Percentiles rank a stretch among this genome's conserved stretches.
These are phyloP conservation scores for Porogramme epimiltina DNA, from an alignment of 1,284 basidiomycete species.

Conservation along the genomic window DNA sequence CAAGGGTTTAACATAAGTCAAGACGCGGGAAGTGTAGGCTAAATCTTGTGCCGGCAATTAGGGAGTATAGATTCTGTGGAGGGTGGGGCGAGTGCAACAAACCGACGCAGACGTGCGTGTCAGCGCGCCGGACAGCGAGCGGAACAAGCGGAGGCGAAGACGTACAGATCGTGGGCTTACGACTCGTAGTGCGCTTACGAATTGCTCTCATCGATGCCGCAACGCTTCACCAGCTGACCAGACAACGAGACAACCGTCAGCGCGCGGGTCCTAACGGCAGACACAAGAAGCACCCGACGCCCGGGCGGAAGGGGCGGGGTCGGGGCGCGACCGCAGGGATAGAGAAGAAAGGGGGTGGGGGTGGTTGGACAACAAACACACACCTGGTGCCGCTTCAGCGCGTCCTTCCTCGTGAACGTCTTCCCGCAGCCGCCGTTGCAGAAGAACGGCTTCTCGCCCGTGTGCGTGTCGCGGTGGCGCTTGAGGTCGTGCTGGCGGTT, in stretches of 20 bases:
- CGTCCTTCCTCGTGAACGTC: conserved; percentile 82
- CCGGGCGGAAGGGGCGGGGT: background rate
- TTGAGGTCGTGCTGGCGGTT: conserved; percentile 82
- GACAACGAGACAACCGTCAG: conserved; percentile 9
- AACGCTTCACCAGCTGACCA: conserved; percentile 71
- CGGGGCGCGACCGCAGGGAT: no score
- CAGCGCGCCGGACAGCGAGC: conserved; percentile 2
- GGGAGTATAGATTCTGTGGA: conserved; percentile 23
- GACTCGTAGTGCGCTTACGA: conserved; percentile 29
- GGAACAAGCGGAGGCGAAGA: background rate
- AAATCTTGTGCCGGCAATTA: conserved; percentile 26
- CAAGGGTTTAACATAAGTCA: conserved; percentile 23
- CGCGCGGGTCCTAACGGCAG: background rate
- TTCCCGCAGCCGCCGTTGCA: conserved; percentile 83
- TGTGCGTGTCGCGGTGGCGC: conserved; percentile 78
- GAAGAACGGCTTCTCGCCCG: conserved; percentile 77
- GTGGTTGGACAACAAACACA: background rate
- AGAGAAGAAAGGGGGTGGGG: no score
- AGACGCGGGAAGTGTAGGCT: conserved; percentile 22
- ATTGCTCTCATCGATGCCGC: conserved; percentile 65
- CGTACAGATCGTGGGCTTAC: conserved; percentile 19
- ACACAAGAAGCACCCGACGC: background rate
- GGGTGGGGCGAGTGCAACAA: background rate
- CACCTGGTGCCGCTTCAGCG: conserved; percentile 80
- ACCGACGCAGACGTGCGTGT: no score